Conservation (phyloP, 768 basidiomycete genomes). For the Grammothele lineata region DNA sequence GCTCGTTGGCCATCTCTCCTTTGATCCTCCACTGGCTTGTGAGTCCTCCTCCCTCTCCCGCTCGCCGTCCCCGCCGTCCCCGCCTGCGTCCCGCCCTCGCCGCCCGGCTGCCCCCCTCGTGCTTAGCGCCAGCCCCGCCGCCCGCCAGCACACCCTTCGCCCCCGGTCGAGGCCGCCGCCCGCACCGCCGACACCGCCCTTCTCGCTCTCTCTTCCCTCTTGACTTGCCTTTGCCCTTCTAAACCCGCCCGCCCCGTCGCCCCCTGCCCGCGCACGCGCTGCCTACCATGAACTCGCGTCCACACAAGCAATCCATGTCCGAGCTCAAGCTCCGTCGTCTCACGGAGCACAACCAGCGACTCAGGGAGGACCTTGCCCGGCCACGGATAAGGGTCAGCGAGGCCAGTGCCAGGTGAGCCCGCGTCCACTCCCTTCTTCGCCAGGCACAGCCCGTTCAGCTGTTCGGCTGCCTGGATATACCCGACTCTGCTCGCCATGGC, state of each 20-base stretch:
- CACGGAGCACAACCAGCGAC: slow-evolving; percentile 89
- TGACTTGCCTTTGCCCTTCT: neutral
- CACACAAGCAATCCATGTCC: slow-evolving; percentile 93
- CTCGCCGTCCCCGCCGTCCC: neutral
- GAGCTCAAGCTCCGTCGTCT: slow-evolving; percentile 94
- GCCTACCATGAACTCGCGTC: slow-evolving; percentile 60
- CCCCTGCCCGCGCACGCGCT: slow-evolving; percentile 5
- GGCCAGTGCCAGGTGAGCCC: slow-evolving; percentile 75
- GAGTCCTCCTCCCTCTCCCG: slow-evolving; percentile 1
- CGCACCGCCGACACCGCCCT: neutral
- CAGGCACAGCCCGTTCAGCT: neutral
- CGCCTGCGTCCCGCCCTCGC: neutral
- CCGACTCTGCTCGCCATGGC: neutral
- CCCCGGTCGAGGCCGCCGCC: neutral
- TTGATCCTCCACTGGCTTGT: slow-evolving; percentile 15
- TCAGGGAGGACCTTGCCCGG: slow-evolving; percentile 84
- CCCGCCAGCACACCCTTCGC: slow-evolving; percentile 7
- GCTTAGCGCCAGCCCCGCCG: slow-evolving; percentile 8
- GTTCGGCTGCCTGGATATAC: neutral
- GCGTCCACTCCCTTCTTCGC: neutral
- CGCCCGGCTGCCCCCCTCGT: neutral
- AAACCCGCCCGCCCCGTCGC: slow-evolving; percentile 2
- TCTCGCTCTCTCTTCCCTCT: slow-evolving; percentile 1
- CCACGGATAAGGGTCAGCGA: slow-evolving; percentile 91
- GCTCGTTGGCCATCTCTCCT: slow-evolving; percentile 15